Evolutionary conservation across 306 rosid genomes (phyloP).

Genomic region (Prunus persica): Prunus_persica_NCBIv2 NC_034011.1:21066501-21067000

Average conservation of each 20-base stretch:
- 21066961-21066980: accelerated
- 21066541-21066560: background rate
- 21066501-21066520: too few species aligned
- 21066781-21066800: background rate
- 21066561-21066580: background rate
- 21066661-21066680: constrained; percentile 1
- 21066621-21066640: background rate
- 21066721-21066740: background rate
- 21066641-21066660: background rate
- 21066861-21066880: accelerated
- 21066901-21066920: accelerated
- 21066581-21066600: background rate
- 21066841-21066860: background rate
- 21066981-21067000: too few species aligned
- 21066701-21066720: background rate
- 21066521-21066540: too few species aligned
- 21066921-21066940: accelerated
- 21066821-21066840: background rate
- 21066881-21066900: too few species aligned
- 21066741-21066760: background rate
- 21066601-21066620: too few species aligned
- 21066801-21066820: background rate
- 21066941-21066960: accelerated
- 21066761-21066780: background rate
- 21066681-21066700: constrained; percentile 28